Evolutionary conservation across 148 eudicot species (phyloP), one percentile per base, ranked within the genome.

Genomic region (Arbutus unedo): DNA sequence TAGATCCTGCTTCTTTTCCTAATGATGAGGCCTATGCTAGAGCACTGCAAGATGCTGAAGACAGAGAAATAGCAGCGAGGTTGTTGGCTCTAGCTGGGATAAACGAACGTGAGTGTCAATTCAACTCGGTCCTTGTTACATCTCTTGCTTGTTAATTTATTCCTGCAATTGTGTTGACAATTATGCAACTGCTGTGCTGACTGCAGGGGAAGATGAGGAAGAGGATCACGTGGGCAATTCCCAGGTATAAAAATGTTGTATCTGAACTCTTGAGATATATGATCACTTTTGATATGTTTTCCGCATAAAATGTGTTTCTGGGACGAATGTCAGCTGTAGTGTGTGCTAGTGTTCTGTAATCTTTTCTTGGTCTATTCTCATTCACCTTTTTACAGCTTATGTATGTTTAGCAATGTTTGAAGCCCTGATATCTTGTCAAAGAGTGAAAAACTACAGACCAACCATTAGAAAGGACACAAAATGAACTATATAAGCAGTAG

Each of bases 11-110:
- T 82, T 84, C 87, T 23, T 96, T 83, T 87, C 89, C 95, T 48
- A 94, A 90, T 80, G 99, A 96, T 5, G 99, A 93, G 88, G 95
- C 98, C 78, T 96, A 84, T 92, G 99, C 99, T 2, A 93, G 98
- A 90, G 99, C 99, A 64, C 88, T 96, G 76, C 99, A 96, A 83
- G 98, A 96, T 88, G 97, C 95, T 85, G 99, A 96, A 88, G 98
- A 94, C 79, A 86, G 92, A 74, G 99, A 94, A 85, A 91, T 94
- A 94, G 94, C 98, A 84, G 93, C 98, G 80, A 93, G 99, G 85
- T 87, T 94, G 84, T 79, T 92, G 89, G 91, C 97, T 23, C 83
- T 96, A 76, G 89, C 98, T 48, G 99, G 99, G 71, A 85, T 96
- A 76, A 84, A 91, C 83, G 98, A 91, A 80, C 84, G 96, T 94